These are phyloP conservation scores for Asterionellopsis glacialis DNA, from an alignment of 108 stramenopile species.

Conservation along the genomic window DNA sequence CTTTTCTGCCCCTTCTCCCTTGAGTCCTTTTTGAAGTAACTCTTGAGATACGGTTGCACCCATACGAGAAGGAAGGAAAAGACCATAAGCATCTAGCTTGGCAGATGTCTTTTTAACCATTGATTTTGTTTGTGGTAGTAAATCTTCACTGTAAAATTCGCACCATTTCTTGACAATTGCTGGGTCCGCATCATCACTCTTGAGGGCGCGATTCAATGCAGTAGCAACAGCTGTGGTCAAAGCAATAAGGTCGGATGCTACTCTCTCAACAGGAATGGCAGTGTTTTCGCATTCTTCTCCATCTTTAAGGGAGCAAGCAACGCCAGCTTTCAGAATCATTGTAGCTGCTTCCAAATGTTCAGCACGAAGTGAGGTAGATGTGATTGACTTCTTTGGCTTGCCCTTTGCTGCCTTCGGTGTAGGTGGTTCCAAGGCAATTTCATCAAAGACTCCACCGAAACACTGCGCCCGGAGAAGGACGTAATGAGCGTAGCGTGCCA, in stretches of 20 bases:
- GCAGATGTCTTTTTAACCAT: constrained; percentile 81
- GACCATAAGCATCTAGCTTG: constrained; percentile 78
- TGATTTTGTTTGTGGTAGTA: constrained; percentile 70
- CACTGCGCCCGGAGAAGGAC: constrained; percentile 85
- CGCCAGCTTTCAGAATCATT: constrained; percentile 80
- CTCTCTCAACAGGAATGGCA: constrained; percentile 82
- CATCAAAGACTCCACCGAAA: constrained; percentile 83
- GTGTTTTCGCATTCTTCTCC: constrained; percentile 88
- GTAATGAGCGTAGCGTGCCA: constrained; percentile 87
- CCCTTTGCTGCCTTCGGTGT: constrained; percentile 17
- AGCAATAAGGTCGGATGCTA: constrained; percentile 79
- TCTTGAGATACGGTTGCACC: constrained; percentile 69
- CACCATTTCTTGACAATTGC: constrained; percentile 75
- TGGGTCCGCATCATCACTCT: constrained; percentile 47
- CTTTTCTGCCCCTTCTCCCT: constrained; percentile 36
- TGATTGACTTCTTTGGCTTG: constrained; percentile 59
- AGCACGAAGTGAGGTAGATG: constrained; percentile 46
- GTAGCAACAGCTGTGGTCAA: constrained; percentile 68
- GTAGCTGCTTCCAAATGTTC: constrained; percentile 82
- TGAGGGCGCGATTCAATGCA: constrained; percentile 71
- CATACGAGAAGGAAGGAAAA: constrained; percentile 83
- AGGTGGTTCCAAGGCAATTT: constrained; percentile 52
- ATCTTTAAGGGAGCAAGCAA: constrained; percentile 76
- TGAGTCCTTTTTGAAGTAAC: constrained; percentile 71
- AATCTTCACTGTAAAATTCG: constrained; percentile 77